phyloP scores from a whole-genome alignment of 768 basidiomycete species.

The Hypholoma sublateritium region DNA sequence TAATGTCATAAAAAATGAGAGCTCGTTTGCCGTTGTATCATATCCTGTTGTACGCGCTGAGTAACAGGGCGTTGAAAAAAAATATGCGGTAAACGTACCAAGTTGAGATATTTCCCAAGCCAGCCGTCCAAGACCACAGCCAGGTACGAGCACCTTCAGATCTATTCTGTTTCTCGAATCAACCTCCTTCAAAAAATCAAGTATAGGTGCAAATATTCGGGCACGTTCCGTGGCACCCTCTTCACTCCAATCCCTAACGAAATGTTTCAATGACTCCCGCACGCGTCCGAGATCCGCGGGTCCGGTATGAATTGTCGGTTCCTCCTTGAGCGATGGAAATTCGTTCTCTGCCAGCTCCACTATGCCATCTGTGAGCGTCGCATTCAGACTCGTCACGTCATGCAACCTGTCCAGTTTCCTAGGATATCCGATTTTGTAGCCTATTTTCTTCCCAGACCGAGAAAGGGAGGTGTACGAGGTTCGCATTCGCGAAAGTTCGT shows the following conservation, averaged over 20 bases:
- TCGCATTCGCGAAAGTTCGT: conserved; percentile 42
- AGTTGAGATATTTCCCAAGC: conserved; percentile 68
- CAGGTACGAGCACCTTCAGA: conserved; percentile 58
- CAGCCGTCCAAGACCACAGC: conserved; percentile 61
- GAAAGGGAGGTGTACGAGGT: conserved; percentile 42
- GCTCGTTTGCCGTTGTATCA: conserved; percentile 59
- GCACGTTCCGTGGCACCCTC: conserved; percentile 57
- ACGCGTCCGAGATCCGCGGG: conserved; percentile 47
- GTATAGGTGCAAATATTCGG: conserved; percentile 54
- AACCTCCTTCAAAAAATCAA: conserved; percentile 42
- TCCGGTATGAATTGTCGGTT: conserved; percentile 11
- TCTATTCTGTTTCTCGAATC: conserved; percentile 24
- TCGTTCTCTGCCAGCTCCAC: conserved; percentile 30
- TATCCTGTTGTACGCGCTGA: conserved; percentile 36
- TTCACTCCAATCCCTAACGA: conserved; percentile 68
- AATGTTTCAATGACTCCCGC: conserved; percentile 64
- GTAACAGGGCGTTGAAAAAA: neutral
- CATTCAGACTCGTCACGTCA: conserved; percentile 39
- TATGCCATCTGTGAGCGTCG: conserved; percentile 38
- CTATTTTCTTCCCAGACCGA: conserved; percentile 47
- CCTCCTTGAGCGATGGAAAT: conserved; percentile 18
- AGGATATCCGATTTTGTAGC: conserved; percentile 52
- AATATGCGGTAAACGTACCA: conserved; percentile 34
- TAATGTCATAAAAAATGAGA: conserved; percentile 66
- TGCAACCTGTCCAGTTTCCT: conserved; percentile 48